Conservation (phyloP, 148 eudicot species). For the Drosera capensis region DNA sequence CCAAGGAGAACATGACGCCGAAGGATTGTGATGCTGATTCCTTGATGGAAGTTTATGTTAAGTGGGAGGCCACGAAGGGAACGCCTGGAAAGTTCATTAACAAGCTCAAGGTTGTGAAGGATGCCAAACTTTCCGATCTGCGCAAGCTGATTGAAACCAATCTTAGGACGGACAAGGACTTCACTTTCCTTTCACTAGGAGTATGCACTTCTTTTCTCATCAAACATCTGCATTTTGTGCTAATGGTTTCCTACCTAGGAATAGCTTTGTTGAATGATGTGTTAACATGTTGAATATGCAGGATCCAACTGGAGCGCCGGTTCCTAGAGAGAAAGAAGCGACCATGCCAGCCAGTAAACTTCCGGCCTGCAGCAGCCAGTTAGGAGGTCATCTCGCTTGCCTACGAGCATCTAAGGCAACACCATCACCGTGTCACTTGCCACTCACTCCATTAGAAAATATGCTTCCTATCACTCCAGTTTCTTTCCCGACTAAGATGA, state of each 20-base stretch:
- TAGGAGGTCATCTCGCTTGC: conserved; percentile 55
- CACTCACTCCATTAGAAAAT: conserved; percentile 48
- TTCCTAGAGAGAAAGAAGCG: conserved; percentile 51
- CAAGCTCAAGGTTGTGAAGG: conserved; percentile 49
- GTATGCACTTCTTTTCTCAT: conserved; percentile 18
- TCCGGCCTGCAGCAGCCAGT: conserved; percentile 48
- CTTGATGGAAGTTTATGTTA: conserved; percentile 50
- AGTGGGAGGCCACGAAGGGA: conserved; percentile 85
- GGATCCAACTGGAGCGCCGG: conserved; percentile 72
- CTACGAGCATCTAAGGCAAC: conserved; percentile 40
- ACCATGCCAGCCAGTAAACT: conserved; percentile 38
- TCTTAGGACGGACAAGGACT: conserved; percentile 58
- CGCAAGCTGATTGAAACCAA: conserved; percentile 68
- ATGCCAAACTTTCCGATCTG: conserved; percentile 69
- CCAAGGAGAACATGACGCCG: conserved; percentile 54
- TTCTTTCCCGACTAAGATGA: conserved; percentile 15
- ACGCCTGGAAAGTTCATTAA: conserved; percentile 51
- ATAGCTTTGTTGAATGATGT: no score
- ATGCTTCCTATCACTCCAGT: conserved; percentile 38
- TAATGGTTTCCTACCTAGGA: neutral
- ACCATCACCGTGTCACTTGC: conserved; percentile 21
- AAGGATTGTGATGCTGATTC: conserved; percentile 14
- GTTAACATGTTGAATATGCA: conserved; percentile 6
- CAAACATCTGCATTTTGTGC: neutral
- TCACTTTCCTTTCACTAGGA: conserved; percentile 57